These are phyloP conservation scores for Croton setiger DNA, from an alignment of 441 rosid species.

Conservation along the genomic window DNA sequence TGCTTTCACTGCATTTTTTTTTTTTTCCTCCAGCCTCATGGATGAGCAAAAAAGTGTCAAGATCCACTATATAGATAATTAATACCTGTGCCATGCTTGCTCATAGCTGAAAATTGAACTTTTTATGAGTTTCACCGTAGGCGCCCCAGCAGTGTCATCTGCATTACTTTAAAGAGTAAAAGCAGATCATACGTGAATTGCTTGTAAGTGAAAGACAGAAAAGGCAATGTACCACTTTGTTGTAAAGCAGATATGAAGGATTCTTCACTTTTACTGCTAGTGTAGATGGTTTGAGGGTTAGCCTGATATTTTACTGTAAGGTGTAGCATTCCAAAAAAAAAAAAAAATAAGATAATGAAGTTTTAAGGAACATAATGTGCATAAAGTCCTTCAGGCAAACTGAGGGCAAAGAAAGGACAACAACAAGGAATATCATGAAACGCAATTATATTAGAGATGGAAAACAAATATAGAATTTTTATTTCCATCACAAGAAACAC, in stretches of 20 bases:
- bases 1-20: conserved; percentile 11
- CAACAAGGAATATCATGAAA: conserved; percentile 1
- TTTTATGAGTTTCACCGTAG: conserved; percentile 71
- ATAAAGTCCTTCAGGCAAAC: background rate
- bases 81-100: conserved; percentile 99
- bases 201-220: conserved; percentile 18
- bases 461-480: conserved; percentile 3
- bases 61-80: conserved; percentile 12
- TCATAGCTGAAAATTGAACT: conserved; percentile 96
- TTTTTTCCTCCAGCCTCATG: conserved; percentile 2
- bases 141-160: conserved; percentile 64
- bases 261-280: conserved; percentile 95
- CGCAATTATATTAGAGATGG: background rate
- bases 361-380: background rate
- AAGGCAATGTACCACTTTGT: conserved; percentile 54
- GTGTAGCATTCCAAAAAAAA: conserved; percentile 21
- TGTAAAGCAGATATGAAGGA: conserved; percentile 78
- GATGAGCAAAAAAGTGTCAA: conserved; percentile 14
- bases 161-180: conserved; percentile 34
- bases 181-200: conserved; percentile 23
- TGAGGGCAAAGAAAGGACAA: background rate
- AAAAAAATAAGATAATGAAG: conserved; percentile 19
- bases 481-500: conserved; percentile 13
- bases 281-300: conserved; percentile 65
- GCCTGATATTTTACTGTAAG: conserved; percentile 85